Percentiles rank a stretch among this genome's conserved stretches.
These are phyloP conservation scores for Boletus rubescentipes DNA, from an alignment of 768 basidiomycete genomes.

Conservation along the genomic window DNA sequence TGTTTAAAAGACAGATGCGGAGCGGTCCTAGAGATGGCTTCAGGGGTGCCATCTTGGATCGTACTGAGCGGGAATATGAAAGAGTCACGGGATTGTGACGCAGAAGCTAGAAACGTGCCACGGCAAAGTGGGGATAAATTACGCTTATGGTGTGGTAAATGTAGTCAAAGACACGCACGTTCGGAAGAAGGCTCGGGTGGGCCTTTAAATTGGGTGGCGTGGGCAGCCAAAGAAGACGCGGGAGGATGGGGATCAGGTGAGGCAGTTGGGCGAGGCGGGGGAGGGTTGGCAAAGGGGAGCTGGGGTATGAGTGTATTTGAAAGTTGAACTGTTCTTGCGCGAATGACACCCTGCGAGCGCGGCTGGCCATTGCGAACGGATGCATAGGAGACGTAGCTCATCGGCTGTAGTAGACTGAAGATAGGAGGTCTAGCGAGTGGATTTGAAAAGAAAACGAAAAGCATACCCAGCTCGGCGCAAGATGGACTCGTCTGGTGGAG, in stretches of 20 bases:
- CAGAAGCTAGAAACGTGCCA: slow-evolving; percentile 26
- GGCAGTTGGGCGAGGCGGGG: background rate
- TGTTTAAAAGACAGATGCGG: slow-evolving; percentile 19
- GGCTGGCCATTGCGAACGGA: slow-evolving; percentile 28
- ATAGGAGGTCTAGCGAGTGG: background rate
- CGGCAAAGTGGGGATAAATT: slow-evolving; percentile 4
- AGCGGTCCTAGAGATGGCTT: slow-evolving; percentile 18
- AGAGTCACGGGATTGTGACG: slow-evolving; percentile 31
- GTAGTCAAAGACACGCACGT: slow-evolving; percentile 23
- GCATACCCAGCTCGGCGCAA: slow-evolving; percentile 58
- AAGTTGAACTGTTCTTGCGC: slow-evolving; percentile 63
- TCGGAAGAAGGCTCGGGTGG: slow-evolving; percentile 20
- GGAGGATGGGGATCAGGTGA: background rate
- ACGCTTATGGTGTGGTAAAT: slow-evolving; percentile 9
- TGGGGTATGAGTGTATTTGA: slow-evolving; percentile 45
- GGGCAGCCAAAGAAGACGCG: slow-evolving; percentile 4
- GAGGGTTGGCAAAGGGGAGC: background rate
- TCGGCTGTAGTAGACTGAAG: slow-evolving; percentile 57
- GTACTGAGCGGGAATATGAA: slow-evolving; percentile 40
- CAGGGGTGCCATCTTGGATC: slow-evolving; percentile 25
- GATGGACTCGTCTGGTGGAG: slow-evolving; percentile 38
- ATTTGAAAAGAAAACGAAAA: background rate
- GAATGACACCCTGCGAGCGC: slow-evolving; percentile 64
- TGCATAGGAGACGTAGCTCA: slow-evolving; percentile 40
- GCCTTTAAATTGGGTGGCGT: slow-evolving; percentile 20